Conservation (phyloP, 2,329 filamentous ascomycete species). For the Stemphylium vesicarium region DNA sequence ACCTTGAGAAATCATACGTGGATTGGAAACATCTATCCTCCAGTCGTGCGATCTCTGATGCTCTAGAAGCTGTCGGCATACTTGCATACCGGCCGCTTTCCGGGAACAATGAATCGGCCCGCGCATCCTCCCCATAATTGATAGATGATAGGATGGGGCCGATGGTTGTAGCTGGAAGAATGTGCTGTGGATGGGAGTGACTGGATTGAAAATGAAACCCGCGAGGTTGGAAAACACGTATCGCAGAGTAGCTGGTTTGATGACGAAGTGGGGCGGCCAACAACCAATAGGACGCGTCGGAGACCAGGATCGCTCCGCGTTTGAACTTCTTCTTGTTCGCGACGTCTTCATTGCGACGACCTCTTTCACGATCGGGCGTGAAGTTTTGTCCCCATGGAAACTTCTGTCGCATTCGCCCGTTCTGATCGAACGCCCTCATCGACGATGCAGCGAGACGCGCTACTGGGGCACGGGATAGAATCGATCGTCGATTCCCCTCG, state of each 20-base stretch:
- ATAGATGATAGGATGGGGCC: neutral
- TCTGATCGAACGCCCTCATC: neutral
- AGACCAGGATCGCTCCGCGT: neutral
- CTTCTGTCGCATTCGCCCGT: neutral
- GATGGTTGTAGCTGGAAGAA: neutral
- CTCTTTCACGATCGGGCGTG: neutral
- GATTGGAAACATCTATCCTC: neutral
- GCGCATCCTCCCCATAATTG: neutral
- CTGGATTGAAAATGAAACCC: neutral
- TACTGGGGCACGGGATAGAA: neutral
- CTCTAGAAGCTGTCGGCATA: neutral
- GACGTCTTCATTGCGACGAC: neutral
- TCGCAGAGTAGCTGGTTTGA: neutral
- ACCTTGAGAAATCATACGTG: no score
- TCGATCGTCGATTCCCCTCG: constrained; percentile 12
- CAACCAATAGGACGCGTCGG: neutral
- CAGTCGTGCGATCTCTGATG: neutral
- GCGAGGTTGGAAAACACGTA: neutral
- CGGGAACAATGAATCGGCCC: neutral
- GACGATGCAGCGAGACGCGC: neutral
- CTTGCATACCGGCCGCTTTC: neutral
- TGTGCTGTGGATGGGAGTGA: neutral
- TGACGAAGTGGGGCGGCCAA: neutral
- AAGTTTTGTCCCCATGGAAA: neutral
- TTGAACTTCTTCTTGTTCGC: neutral